These are phyloP conservation scores for Salix udensis DNA, from an alignment of 345 rosid genomes.

Conservation along the genomic window DNA sequence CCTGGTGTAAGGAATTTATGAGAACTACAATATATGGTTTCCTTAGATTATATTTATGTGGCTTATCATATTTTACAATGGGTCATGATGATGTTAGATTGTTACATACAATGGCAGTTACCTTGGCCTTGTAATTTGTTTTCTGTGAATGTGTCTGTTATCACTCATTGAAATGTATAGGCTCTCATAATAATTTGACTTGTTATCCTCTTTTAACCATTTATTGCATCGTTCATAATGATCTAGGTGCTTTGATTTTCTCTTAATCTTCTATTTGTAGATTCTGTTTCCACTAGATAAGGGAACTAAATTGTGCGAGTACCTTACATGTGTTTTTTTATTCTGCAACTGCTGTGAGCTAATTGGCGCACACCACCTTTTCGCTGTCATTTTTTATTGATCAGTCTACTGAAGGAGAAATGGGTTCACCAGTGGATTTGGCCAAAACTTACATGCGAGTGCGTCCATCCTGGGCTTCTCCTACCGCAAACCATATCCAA, in stretches of 20 bases:
- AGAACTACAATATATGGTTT: neutral
- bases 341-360: conserved; percentile 1
- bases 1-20: neutral
- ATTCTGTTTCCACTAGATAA: neutral
- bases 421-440: conserved; percentile 70
- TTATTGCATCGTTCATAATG: neutral
- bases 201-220: neutral
- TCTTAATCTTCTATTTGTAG: neutral
- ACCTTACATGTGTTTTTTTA: neutral
- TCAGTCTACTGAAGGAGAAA: conserved; percentile 55
- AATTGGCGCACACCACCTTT: neutral
- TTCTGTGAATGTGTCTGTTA: neutral
- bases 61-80: neutral
- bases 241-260: neutral
- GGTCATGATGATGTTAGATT: neutral
- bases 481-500: conserved; percentile 35
- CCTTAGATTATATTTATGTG: neutral
- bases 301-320: neutral
- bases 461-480: conserved; percentile 76
- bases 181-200: neutral
- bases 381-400: conserved; percentile 1
- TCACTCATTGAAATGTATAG: neutral
- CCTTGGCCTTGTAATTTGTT: neutral
- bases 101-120: neutral
- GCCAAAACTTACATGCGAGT: conserved; percentile 79